Evolutionary conservation across 106 monocot species (phyloP).

Genomic region (Iris macrosiphon): DNA sequence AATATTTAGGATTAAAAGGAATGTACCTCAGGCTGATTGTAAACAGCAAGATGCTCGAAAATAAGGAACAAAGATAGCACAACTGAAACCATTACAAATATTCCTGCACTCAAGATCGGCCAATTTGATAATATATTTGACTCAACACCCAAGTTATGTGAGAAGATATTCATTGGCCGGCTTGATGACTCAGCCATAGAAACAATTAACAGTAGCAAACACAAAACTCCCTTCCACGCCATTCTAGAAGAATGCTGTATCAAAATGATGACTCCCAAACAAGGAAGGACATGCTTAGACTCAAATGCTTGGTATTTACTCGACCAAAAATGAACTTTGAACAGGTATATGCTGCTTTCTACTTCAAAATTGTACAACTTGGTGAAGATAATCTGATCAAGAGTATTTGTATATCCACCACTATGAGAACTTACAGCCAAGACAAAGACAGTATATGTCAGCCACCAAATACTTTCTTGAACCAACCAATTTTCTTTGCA

Average conservation of each 20-base stretch:
- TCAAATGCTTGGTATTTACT: too few species aligned
- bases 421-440: too few species aligned
- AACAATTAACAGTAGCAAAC: slow-evolving; percentile 28
- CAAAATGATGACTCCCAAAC: background rate
- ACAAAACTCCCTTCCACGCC: slow-evolving; percentile 34
- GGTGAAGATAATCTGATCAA: too few species aligned
- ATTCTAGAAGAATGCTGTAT: slow-evolving; percentile 18
- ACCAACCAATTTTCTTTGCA: too few species aligned
- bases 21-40: slow-evolving; percentile 92
- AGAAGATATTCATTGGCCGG: slow-evolving; percentile 40
- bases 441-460: too few species aligned
- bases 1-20: too few species aligned
- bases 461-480: too few species aligned
- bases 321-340: too few species aligned
- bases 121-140: slow-evolving; percentile 48
- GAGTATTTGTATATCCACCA: too few species aligned
- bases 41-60: slow-evolving; percentile 75
- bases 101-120: slow-evolving; percentile 84
- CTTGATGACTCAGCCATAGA: slow-evolving; percentile 38
- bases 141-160: slow-evolving; percentile 12
- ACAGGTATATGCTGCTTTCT: too few species aligned
- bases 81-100: slow-evolving; percentile 62
- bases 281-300: slow-evolving; percentile 7
- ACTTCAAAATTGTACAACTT: too few species aligned
- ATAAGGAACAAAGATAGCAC: slow-evolving; percentile 76